Evolutionary conservation across 345 rosid genomes (phyloP).

Genomic region (Eucalyptus fibrosa): DNA sequence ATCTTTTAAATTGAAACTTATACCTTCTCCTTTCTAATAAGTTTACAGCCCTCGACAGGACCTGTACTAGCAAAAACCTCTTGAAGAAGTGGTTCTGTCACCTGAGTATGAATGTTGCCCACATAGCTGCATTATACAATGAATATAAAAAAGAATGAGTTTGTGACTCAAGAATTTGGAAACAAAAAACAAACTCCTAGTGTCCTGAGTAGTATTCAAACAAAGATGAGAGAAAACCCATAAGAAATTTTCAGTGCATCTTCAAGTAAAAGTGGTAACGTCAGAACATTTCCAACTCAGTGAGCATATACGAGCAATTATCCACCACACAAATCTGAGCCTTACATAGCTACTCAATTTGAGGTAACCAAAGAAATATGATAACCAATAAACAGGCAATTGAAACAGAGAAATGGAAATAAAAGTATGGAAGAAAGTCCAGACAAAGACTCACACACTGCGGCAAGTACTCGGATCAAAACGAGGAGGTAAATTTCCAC

Average conservation of each 20-base stretch:
- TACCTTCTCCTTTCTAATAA: constrained; percentile 89
- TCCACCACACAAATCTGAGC: neutral
- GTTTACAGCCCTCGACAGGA: constrained; percentile 90
- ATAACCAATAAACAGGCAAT: neutral
- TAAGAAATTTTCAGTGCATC: neutral
- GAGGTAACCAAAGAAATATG: neutral
- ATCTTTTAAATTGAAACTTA: accelerated
- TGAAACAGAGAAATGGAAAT: neutral
- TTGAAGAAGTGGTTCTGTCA: constrained; percentile 91
- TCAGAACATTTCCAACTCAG: neutral
- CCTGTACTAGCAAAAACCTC: constrained; percentile 97
- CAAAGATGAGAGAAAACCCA: neutral
- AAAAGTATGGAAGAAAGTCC: constrained; percentile 4
- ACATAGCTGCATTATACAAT: constrained; percentile 50
- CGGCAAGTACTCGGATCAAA: constrained; percentile 99
- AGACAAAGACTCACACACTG: constrained; percentile 58
- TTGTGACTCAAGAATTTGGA: neutral
- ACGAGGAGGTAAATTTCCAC: constrained; percentile 99
- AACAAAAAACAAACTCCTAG: neutral
- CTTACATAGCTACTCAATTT: neutral
- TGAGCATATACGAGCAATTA: neutral
- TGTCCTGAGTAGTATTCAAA: neutral
- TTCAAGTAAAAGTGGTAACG: neutral
- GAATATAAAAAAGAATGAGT: neutral
- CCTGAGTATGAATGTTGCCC: constrained; percentile 86